Evolutionary conservation across 2,329 filamentous ascomycete species (phyloP).

Genomic region (Ceratocystis papillata): DNA sequence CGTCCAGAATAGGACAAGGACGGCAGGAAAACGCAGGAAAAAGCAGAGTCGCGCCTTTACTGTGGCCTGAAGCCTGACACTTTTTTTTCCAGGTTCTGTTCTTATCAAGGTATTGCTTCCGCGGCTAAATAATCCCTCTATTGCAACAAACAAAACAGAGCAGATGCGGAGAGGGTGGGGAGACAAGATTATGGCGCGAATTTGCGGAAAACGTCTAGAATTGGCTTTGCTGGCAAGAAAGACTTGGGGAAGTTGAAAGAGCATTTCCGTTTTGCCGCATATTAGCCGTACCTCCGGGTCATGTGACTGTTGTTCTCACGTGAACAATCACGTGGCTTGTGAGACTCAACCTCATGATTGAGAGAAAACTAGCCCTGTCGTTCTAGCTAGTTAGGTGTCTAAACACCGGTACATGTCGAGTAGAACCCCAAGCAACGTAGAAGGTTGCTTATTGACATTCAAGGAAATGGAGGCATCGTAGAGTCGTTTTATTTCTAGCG

Average conservation of each 20-base stretch:
- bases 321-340: neutral
- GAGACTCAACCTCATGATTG: slow-evolving; percentile 11
- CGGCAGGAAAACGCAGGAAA: neutral
- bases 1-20: slow-evolving; percentile 2
- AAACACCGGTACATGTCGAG: too few relatives aligned
- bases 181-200: neutral
- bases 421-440: too few relatives aligned
- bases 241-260: neutral
- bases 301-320: neutral
- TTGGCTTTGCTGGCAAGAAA: neutral
- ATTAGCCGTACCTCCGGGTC: neutral
- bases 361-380: too few relatives aligned
- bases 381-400: too few relatives aligned
- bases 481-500: too few relatives aligned
- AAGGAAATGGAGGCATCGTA: too few relatives aligned
- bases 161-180: neutral
- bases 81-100: neutral
- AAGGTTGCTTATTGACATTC: too few relatives aligned
- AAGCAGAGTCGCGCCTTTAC: neutral
- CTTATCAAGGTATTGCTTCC: neutral
- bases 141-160: neutral
- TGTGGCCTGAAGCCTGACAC: neutral
- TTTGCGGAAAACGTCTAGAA: neutral
- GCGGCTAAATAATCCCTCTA: neutral
- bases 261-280: neutral